Evolutionary conservation across 2,329 filamentous ascomycete genomes (phyloP).

Genomic region (Aspergillus quadricinctus): DNA sequence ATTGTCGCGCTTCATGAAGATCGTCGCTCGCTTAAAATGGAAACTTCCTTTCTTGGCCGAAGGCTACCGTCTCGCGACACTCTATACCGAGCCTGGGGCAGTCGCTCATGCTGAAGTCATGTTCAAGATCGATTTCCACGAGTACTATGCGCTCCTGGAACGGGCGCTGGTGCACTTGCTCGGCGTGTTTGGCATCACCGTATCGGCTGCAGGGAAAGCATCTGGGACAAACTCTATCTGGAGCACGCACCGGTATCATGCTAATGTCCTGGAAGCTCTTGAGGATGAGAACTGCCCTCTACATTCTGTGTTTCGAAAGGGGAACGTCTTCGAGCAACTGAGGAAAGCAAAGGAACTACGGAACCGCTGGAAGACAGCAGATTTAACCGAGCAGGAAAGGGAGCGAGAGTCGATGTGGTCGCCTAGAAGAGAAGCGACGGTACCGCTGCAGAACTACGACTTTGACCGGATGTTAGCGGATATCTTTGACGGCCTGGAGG

Average conservation of each 20-base stretch:
- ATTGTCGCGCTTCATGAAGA: constrained; percentile 56
- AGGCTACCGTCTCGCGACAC: constrained; percentile 52
- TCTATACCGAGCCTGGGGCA: constrained; percentile 26
- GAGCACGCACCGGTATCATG: constrained; percentile 59
- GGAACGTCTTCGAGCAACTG: constrained; percentile 55
- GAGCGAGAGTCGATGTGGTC: constrained; percentile 16
- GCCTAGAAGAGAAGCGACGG: constrained; percentile 16
- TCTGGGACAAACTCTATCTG: constrained; percentile 22
- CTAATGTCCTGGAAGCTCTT: constrained; percentile 62
- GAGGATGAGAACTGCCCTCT: constrained; percentile 56
- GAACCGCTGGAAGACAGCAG: constrained; percentile 68
- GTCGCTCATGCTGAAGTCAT: constrained; percentile 53
- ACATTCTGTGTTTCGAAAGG: constrained; percentile 50
- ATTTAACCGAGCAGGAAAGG: constrained; percentile 38
- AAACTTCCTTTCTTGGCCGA: constrained; percentile 58
- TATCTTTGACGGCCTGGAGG: constrained; percentile 57
- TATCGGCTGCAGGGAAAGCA: constrained; percentile 37
- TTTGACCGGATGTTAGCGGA: constrained; percentile 55
- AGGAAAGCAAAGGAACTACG: constrained; percentile 64
- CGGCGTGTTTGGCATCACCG: constrained; percentile 57
- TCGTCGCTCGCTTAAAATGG: constrained; percentile 59
- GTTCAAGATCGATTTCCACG: constrained; percentile 75
- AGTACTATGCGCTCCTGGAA: constrained; percentile 70
- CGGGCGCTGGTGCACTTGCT: constrained; percentile 64
- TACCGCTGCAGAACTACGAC: constrained; percentile 57